These are phyloP conservation scores for Aspergillus oerlinghausenensis DNA, from an alignment of 2,329 filamentous ascomycete genomes.

Conservation along the genomic window DNA sequence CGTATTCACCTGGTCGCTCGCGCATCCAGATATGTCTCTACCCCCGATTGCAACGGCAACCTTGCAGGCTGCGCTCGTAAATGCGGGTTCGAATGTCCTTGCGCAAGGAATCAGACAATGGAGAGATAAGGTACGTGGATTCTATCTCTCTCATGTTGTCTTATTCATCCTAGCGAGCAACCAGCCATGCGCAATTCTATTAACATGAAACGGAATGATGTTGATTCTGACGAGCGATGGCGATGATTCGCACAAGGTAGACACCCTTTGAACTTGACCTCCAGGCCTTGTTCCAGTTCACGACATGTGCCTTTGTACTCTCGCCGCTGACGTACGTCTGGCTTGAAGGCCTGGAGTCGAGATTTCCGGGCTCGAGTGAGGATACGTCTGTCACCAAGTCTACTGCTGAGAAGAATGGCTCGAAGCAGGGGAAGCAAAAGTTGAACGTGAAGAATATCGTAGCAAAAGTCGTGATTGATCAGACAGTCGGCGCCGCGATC, in stretches of 20 bases:
- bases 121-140: slow-evolving; percentile 36
- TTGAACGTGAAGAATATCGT: slow-evolving; percentile 33
- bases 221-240: background rate
- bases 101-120: slow-evolving; percentile 53
- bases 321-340: slow-evolving; percentile 56
- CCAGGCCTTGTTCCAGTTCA: slow-evolving; percentile 50
- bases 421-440: slow-evolving; percentile 12
- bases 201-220: background rate
- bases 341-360: slow-evolving; percentile 53
- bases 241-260: slow-evolving; percentile 17
- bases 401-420: slow-evolving; percentile 9
- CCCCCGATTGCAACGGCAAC: slow-evolving; percentile 52
- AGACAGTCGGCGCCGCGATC: slow-evolving; percentile 52
- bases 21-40: slow-evolving; percentile 16
- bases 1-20: background rate
- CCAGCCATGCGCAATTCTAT: background rate
- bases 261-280: slow-evolving; percentile 45
- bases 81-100: slow-evolving; percentile 51
- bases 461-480: slow-evolving; percentile 56
- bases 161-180: background rate
- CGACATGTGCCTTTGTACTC: slow-evolving; percentile 49
- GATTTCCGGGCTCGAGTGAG: slow-evolving; percentile 46
- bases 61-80: slow-evolving; percentile 50
- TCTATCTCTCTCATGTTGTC: slow-evolving; percentile 14
- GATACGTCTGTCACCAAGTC: slow-evolving; percentile 4